Evolutionary conservation across 208 protist genomes (phyloP), one percentile per base, ranked within the genome.

Genomic region (Spongospora subterranea): DNA sequence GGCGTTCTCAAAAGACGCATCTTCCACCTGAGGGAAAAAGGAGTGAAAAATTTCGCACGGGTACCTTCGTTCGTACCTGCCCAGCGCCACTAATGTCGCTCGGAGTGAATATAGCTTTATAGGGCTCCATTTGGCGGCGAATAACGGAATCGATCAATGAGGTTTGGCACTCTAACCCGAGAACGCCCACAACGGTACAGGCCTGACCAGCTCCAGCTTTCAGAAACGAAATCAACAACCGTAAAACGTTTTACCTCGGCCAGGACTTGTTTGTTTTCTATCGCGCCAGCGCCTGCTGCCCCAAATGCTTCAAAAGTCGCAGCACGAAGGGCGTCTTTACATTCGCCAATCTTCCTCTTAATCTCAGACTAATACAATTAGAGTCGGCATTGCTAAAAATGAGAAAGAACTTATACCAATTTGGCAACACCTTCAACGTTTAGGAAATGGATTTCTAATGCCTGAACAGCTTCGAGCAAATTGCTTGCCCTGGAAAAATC

Each of bases 1-100:
- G 17, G 40, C n/a, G 35, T 82, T 82, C 40, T 82, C 71, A 13
- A 82, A 43, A n/a, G 17, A 43, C 6, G 71, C 71, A 43, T 82
- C 71, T n/a, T 82, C 71, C 11, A 82, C 71, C 71, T 82, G 71
- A 20, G 13, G 71, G 17, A 43, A 82, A 13, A 82, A 45, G 6
- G 6, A 20, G 6, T n/a, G n/a, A n/a, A 45, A n/a, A 6, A n/a
- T 35, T 35, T 20, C 17, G 6, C n/a, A 6, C 17, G 35, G 40
- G 17, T 20, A n/a, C 71, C 6, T 20, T 35, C 17, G 35, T 20
- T 35, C 6, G 35, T 20, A 43, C 71, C 71, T 82, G 40, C 17
- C 71, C 71, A 20, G 71, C 6, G 71, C 71, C 71, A 35, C 71
- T 82, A n/a, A 82, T 82, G 6, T 82, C 71, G 71, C 71, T 82